These are phyloP conservation scores for Cylindrotheca fusiformis DNA, from an alignment of 108 stramenopile species.

Conservation along the genomic window DNA sequence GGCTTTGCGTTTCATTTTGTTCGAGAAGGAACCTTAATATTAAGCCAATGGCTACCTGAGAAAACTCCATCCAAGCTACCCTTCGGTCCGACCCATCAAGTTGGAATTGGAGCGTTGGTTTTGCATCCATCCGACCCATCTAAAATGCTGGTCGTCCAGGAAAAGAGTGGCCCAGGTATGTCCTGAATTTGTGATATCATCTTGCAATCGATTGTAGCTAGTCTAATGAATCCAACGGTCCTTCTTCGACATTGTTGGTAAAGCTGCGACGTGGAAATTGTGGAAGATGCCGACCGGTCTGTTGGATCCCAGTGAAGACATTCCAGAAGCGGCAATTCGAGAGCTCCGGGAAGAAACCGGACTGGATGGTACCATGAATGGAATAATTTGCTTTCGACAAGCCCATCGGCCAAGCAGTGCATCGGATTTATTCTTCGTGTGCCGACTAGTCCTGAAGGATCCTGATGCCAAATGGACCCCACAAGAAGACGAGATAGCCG, in stretches of 20 bases:
- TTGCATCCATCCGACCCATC: constrained; percentile 55
- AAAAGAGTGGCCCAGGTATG: constrained; percentile 55
- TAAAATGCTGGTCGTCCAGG: constrained; percentile 76
- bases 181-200: neutral
- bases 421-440: constrained; percentile 80
- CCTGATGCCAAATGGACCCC: constrained; percentile 36
- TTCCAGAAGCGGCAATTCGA: constrained; percentile 67
- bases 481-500: constrained; percentile 67
- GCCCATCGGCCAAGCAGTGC: constrained; percentile 37
- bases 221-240: neutral
- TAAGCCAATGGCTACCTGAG: constrained; percentile 72
- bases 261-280: constrained; percentile 56
- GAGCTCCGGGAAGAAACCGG: constrained; percentile 83
- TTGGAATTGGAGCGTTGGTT: constrained; percentile 74
- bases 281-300: constrained; percentile 88
- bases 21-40: constrained; percentile 39
- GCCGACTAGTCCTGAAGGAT: constrained; percentile 40
- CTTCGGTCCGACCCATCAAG: constrained; percentile 75
- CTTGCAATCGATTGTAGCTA: neutral
- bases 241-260: neutral
- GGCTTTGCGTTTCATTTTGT: constrained; percentile 76
- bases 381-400: constrained; percentile 68
- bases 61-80: constrained; percentile 52
- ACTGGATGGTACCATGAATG: constrained; percentile 43
- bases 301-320: constrained; percentile 80